Evolutionary conservation across 2,329 filamentous ascomycete genomes (phyloP), one percentile per base, ranked within the genome.

Genomic region (Stylonectria norvegica): DNA sequence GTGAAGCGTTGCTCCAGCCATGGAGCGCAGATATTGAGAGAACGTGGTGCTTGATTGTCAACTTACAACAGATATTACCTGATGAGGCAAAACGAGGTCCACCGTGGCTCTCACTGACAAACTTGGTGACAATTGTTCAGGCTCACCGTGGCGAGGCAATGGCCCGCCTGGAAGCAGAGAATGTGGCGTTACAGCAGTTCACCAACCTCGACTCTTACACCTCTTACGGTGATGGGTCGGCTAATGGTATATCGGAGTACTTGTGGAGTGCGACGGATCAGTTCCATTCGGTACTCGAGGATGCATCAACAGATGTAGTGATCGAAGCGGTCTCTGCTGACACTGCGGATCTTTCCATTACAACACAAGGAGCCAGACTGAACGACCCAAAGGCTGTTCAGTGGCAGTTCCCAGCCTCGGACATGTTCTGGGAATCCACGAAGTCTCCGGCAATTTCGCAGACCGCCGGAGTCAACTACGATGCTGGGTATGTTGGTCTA

Each of bases 11-110:
- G 5, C 47, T 27, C 6, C 36, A 38, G 5, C 42, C 43, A 5
- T 61, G 58, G 58, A 49, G 47, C 1, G 23, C 41, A 9, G 40
- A 40, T 15, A 46, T 56, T 1, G 58, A 61, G 28, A 46, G 50
- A 3, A 32, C 48, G 2, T 58, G 56, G 57, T n/a, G 29, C 2
- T 39, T 49, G 1, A 43, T 46, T 3, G 32, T 33, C 22, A 29
- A n/a, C 1, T 25, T 58, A 0, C 32, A 47, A 2, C 32, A 42
- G 5, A 33, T 19, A 4, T 38, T 34, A 2, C 29, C 49, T 3
- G 36, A 39, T 1, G 40, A 43, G 5, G 34, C 40, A 4, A 49
- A 45, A 12, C 39, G 34, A 1, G 41, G 51, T 1, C 5, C 28
- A 12, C 20, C 50, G 6, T 59, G 56, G 53, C 16, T 29, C n/a